Conservation (phyloP, 768 basidiomycete species). For the Leucocoprinus leucothites region DNA sequence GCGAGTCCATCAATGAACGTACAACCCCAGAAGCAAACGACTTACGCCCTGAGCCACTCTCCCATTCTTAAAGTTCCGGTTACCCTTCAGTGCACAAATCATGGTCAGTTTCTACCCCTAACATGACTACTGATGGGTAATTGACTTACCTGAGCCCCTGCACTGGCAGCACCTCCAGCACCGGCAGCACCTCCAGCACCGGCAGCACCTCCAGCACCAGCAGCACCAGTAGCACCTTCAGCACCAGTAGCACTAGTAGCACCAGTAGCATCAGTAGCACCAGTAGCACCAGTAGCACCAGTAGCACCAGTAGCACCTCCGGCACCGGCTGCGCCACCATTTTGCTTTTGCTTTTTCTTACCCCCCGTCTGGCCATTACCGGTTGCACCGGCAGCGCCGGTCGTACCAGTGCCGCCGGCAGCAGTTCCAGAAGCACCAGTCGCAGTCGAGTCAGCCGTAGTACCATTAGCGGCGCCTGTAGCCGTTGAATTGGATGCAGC, state of each 20-base stretch:
- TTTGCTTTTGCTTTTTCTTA: too few relatives aligned
- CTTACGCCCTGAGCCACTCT: constrained; percentile 12
- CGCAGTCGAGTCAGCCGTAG: too few relatives aligned
- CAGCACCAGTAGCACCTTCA: constrained; percentile 16
- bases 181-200: neutral
- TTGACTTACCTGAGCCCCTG: too few relatives aligned
- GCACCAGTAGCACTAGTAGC: neutral
- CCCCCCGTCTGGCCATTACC: too few relatives aligned
- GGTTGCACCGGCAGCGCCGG: constrained; percentile 13
- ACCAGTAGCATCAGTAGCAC: too few relatives aligned
- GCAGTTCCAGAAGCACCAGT: constrained; percentile 6
- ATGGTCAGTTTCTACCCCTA: too few relatives aligned
- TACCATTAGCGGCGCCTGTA: constrained; percentile 7
- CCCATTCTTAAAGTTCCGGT: neutral
- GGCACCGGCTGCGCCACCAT: constrained; percentile 7
- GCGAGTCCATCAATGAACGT: neutral
- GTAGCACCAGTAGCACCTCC: constrained; percentile 13
- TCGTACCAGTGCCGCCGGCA: neutral
- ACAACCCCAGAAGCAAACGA: neutral
- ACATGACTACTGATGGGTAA: too few relatives aligned
- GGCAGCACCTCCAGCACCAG: neutral
- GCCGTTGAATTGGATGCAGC: neutral
- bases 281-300: constrained; percentile 15
- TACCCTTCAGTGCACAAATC: neutral
- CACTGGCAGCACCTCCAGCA: neutral